Percentiles rank a stretch among this genome's conserved stretches.
These are phyloP conservation scores for Polytrichum formosum DNA, from an alignment of 225 moss, liverwort and hornwort genomes.

Conservation along the genomic window DNA sequence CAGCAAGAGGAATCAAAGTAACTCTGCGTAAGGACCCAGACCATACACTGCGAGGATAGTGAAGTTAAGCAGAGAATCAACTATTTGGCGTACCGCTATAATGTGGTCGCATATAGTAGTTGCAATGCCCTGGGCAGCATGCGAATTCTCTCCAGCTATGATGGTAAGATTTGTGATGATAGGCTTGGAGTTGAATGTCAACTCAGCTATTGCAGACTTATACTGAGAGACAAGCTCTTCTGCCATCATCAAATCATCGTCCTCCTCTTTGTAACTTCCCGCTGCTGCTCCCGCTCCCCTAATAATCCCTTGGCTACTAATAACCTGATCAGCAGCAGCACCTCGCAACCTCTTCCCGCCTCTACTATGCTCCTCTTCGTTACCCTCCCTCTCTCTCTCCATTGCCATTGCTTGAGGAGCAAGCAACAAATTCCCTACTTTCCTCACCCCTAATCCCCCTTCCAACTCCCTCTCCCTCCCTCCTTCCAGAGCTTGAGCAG, in stretches of 20 bases:
- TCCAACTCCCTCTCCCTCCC: slow-evolving; percentile 21
- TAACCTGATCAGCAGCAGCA: slow-evolving; percentile 9
- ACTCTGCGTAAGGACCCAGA: too few relatives aligned
- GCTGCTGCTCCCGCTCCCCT: slow-evolving; percentile 15
- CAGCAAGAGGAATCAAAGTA: too few relatives aligned
- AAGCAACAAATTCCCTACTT: slow-evolving; percentile 2
- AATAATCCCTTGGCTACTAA: slow-evolving; percentile 5
- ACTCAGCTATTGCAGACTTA: slow-evolving; percentile 83
- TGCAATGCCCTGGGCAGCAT: slow-evolving; percentile 88
- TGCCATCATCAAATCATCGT: slow-evolving; percentile 41
- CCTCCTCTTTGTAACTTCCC: not conserved
- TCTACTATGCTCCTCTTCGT: not conserved
- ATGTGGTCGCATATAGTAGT: slow-evolving; percentile 85
- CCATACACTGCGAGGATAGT: too few relatives aligned
- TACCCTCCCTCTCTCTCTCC: slow-evolving; percentile 1
- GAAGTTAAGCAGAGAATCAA: too few relatives aligned
- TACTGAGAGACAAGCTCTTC: slow-evolving; percentile 81
- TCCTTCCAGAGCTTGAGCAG: slow-evolving; percentile 6
- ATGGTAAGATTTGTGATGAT: slow-evolving; percentile 99
- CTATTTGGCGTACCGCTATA: slow-evolving; percentile 52
- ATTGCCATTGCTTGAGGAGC: slow-evolving; percentile 4
- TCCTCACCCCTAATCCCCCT: not conserved
- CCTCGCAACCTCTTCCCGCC: slow-evolving; percentile 9
- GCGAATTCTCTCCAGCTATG: slow-evolving; percentile 93
- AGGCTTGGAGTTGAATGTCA: slow-evolving; percentile 98